phyloP scores from a whole-genome alignment of 805 yeast species.

The Ogataea pignaliae region DNA sequence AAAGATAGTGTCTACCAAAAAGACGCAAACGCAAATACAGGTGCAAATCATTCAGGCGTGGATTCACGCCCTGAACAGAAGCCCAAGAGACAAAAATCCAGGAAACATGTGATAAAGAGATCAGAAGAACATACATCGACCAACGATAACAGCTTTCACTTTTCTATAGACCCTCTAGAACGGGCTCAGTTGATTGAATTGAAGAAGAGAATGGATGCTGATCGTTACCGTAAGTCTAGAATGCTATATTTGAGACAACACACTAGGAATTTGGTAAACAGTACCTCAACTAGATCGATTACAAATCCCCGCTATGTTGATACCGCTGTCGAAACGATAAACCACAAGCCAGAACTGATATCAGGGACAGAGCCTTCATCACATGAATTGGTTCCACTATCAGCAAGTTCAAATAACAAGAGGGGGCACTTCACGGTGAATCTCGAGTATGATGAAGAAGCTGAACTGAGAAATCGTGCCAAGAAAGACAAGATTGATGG shows the following conservation, averaged over 20 bases:
- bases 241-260: conserved; percentile 36
- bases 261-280: conserved; percentile 22
- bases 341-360: conserved; percentile 7
- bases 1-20: no score
- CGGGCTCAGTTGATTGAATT: conserved; percentile 29
- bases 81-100: no score
- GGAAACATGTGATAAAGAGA: no score
- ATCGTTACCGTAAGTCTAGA: conserved; percentile 44
- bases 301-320: conserved; percentile 16
- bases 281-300: conserved; percentile 6
- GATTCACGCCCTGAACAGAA: no score
- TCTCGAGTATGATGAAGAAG: conserved; percentile 15
- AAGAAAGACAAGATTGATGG: neutral
- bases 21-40: no score
- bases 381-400: conserved; percentile 7
- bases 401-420: conserved; percentile 20
- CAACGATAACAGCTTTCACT: neutral
- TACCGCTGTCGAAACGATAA: conserved; percentile 20
- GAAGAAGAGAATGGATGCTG: conserved; percentile 37
- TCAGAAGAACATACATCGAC: no score
- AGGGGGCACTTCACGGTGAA: conserved; percentile 21
- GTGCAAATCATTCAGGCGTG: no score
- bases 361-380: neutral
- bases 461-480: neutral
- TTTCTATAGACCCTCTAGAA: conserved; percentile 29